phyloP scores from a whole-genome alignment of 805 yeast species.

The Yarrowia sp. region DNA sequence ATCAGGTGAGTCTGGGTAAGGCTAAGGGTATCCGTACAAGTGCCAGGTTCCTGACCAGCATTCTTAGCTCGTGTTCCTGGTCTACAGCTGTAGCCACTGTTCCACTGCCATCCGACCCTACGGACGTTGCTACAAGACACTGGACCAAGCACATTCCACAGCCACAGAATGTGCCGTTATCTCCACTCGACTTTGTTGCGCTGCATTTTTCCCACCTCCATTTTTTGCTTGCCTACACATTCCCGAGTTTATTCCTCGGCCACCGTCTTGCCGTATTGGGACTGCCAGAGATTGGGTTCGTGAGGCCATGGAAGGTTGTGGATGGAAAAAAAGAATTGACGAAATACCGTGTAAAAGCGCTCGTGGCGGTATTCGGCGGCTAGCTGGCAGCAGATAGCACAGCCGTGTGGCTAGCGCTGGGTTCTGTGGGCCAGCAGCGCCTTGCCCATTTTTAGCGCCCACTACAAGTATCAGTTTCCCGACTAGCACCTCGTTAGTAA shows the following conservation, averaged over 20 bases:
- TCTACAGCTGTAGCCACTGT: too few species aligned
- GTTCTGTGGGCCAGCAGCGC: too few species aligned
- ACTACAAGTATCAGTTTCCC: not conserved
- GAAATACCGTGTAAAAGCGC: not conserved
- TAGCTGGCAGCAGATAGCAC: not conserved
- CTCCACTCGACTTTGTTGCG: constrained; percentile 30
- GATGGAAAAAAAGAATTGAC: not conserved
- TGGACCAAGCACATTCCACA: constrained; percentile 9
- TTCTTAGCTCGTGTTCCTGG: too few species aligned
- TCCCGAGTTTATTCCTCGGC: constrained; percentile 21
- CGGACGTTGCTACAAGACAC: too few species aligned
- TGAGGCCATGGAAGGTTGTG: not conserved
- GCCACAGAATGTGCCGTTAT: constrained; percentile 37
- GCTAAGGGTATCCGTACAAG: too few species aligned
- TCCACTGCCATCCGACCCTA: too few species aligned
- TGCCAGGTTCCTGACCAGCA: too few species aligned
- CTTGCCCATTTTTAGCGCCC: not conserved
- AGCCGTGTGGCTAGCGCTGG: not conserved
- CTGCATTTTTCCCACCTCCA: not conserved
- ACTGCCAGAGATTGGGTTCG: constrained; percentile 13
- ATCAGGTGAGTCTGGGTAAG: constrained; percentile 4
- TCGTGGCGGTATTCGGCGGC: too few species aligned
- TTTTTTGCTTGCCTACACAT: constrained; percentile 27
- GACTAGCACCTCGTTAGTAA: not conserved
- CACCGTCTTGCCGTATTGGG: constrained; percentile 5